phyloP scores from a whole-genome alignment of 2,329 filamentous ascomycete species.

The Venturia oleaginea region DNA sequence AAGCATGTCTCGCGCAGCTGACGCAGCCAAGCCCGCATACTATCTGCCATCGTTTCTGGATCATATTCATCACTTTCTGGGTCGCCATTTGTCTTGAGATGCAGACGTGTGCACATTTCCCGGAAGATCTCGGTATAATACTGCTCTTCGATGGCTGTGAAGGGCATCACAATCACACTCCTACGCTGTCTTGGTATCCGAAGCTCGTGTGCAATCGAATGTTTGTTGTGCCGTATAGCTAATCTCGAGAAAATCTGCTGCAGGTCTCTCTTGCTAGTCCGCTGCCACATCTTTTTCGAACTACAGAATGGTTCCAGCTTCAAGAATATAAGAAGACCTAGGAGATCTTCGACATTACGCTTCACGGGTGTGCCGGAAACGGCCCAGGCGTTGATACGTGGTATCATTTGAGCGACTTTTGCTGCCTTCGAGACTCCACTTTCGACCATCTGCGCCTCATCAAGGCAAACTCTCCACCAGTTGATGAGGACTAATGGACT shows the following conservation, averaged over 20 bases:
- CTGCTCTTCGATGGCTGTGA: conserved; percentile 84
- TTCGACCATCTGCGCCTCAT: conserved; percentile 87
- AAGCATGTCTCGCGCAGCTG: conserved; percentile 73
- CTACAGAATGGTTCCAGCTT: conserved; percentile 67
- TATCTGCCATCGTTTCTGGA: conserved; percentile 47
- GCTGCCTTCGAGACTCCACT: conserved; percentile 79
- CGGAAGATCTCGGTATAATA: conserved; percentile 71
- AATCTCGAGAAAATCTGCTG: conserved; percentile 60
- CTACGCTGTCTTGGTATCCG: conserved; percentile 73
- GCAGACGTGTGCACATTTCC: conserved; percentile 63
- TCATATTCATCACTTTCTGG: conserved; percentile 57
- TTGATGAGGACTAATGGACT: conserved; percentile 72
- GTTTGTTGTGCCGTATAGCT: conserved; percentile 78
- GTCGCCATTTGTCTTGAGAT: conserved; percentile 53
- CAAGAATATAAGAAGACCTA: conserved; percentile 73
- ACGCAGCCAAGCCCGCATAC: conserved; percentile 72
- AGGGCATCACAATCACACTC: conserved; percentile 79
- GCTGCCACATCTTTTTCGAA: conserved; percentile 56
- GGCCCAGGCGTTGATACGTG: conserved; percentile 81
- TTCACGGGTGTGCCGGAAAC: conserved; percentile 86
- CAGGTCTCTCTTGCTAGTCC: conserved; percentile 60
- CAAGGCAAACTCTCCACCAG: conserved; percentile 76
- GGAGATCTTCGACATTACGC: conserved; percentile 68
- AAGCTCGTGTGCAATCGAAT: conserved; percentile 68
- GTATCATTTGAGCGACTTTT: conserved; percentile 67